Evolutionary conservation across 2,329 filamentous ascomycete species (phyloP).

Genomic region (Fusarium musae): DNA sequence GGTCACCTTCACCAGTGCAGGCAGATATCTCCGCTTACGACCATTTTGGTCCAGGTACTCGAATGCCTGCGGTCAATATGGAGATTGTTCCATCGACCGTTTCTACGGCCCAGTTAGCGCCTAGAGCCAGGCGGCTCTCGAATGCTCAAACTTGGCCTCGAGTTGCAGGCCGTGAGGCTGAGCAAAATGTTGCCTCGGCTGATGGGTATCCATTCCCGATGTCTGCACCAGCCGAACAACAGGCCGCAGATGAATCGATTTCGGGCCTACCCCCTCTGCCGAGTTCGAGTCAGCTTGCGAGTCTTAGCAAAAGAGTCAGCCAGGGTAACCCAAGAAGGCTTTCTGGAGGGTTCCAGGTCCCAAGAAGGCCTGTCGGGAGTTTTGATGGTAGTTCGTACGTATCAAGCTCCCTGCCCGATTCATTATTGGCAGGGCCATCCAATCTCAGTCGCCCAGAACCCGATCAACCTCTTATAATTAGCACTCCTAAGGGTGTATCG

Average conservation of each 20-base stretch:
- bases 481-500: constrained; percentile 65
- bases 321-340: constrained; percentile 54
- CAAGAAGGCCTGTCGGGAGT: constrained; percentile 54
- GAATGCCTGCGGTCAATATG: constrained; percentile 44
- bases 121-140: constrained; percentile 46
- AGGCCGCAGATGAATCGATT: constrained; percentile 48
- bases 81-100: constrained; percentile 44
- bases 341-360: constrained; percentile 56
- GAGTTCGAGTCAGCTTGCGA: constrained; percentile 53
- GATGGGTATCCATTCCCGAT: constrained; percentile 56
- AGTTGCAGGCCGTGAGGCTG: constrained; percentile 41
- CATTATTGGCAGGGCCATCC: constrained; percentile 27
- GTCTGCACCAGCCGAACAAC: constrained; percentile 44
- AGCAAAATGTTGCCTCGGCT: constrained; percentile 31
- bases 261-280: constrained; percentile 53
- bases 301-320: constrained; percentile 52
- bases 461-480: constrained; percentile 69
- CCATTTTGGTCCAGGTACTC: constrained; percentile 20
- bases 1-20: constrained; percentile 10
- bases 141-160: constrained; percentile 61
- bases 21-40: constrained; percentile 9
- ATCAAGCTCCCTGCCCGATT: constrained; percentile 33
- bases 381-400: constrained; percentile 42
- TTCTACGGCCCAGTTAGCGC: constrained; percentile 32
- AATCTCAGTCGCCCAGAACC: constrained; percentile 41